phyloP scores from a whole-genome alignment of 2,329 filamentous ascomycete species.

The Aspergillus fructus region DNA sequence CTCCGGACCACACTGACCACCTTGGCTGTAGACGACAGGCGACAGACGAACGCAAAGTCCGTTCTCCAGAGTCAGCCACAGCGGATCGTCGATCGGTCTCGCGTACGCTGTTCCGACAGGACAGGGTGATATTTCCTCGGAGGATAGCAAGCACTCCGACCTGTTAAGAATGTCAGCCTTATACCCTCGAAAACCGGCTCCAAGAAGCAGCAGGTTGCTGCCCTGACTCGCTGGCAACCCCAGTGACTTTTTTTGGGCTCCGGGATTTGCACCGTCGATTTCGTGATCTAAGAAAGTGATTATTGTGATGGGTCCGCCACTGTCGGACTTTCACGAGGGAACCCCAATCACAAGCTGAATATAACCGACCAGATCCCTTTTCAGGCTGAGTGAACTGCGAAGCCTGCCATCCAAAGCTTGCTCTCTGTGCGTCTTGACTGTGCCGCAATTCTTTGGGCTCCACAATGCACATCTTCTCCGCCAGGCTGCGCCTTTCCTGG shows the following conservation, averaged over 20 bases:
- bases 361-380: constrained; percentile 1
- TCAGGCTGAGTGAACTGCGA: background rate
- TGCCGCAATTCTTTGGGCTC: constrained; percentile 17
- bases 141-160: background rate
- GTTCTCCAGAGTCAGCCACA: no score
- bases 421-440: constrained; percentile 22
- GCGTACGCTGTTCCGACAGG: constrained; percentile 3
- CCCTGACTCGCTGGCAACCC: background rate
- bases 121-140: constrained; percentile 12
- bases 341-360: background rate
- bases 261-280: background rate
- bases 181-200: background rate
- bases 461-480: background rate
- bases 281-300: background rate
- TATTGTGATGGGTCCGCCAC: background rate
- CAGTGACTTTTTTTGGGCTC: background rate
- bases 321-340: background rate
- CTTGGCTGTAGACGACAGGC: background rate
- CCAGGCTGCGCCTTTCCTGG: background rate
- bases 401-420: background rate
- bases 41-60: background rate
- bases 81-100: background rate
- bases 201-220: background rate
- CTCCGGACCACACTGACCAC: background rate
- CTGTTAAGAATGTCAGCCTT: background rate